Percentiles rank a stretch among this genome's conserved stretches.
phyloP scores from a whole-genome alignment of 306 rosid genomes.

The Medicago arabica region DNA sequence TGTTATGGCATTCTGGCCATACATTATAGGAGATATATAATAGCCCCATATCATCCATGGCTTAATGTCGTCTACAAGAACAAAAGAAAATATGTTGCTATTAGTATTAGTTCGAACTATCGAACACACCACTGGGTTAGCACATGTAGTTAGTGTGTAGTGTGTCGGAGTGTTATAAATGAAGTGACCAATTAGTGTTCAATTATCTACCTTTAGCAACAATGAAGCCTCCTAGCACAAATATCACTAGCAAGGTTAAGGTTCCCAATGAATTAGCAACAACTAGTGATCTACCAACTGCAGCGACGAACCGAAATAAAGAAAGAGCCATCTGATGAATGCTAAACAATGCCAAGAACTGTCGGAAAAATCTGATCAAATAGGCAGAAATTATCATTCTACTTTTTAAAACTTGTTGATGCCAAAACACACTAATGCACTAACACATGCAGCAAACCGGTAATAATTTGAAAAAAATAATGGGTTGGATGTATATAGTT shows the following conservation, averaged over 20 bases:
- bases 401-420: neutral
- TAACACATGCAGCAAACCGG: neutral
- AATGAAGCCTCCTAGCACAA: slow-evolving; percentile 70
- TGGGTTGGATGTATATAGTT: too few relatives aligned
- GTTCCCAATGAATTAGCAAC: slow-evolving; percentile 57
- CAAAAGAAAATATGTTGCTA: neutral
- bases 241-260: slow-evolving; percentile 52
- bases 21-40: slow-evolving; percentile 80
- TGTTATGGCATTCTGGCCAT: slow-evolving; percentile 87
- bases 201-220: slow-evolving; percentile 52
- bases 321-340: slow-evolving; percentile 74
- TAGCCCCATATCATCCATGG: slow-evolving; percentile 86
- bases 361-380: slow-evolving; percentile 62
- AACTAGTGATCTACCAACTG: slow-evolving; percentile 60
- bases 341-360: slow-evolving; percentile 57
- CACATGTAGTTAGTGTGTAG: neutral
- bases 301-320: slow-evolving; percentile 66
- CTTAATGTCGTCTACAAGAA: slow-evolving; percentile 61
- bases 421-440: neutral
- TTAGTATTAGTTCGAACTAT: neutral
- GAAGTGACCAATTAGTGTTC: neutral
- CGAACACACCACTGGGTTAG: neutral
- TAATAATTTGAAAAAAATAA: too few relatives aligned
- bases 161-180: neutral
- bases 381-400: neutral